A percentile compares a stretch with the other conserved stretches of the same genome.
phyloP scores from a whole-genome alignment of 805 yeast species.

The Ogataea pilisensis region DNA sequence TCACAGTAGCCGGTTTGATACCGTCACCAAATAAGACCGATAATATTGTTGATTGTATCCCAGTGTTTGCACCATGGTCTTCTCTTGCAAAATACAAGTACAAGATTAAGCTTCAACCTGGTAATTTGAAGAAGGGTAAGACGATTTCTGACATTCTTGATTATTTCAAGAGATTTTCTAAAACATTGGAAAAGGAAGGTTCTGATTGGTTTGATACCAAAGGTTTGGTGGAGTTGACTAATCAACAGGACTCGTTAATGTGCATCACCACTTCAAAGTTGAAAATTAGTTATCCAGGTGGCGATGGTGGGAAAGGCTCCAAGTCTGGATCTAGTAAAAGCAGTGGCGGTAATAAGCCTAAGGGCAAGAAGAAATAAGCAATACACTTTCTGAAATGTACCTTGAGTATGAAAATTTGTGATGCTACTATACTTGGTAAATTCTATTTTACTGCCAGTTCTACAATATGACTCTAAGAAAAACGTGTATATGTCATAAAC shows the following conservation, averaged over 20 bases:
- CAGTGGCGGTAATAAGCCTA: slow-evolving; percentile 7
- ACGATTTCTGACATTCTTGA: slow-evolving; percentile 66
- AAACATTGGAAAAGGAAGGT: slow-evolving; percentile 24
- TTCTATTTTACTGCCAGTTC: too few relatives aligned
- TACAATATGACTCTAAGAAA: too few relatives aligned
- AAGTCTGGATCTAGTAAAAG: background rate
- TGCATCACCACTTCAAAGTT: slow-evolving; percentile 68
- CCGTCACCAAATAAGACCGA: slow-evolving; percentile 47
- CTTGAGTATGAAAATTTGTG: too few relatives aligned
- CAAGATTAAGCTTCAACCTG: slow-evolving; percentile 80
- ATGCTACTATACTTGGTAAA: too few relatives aligned
- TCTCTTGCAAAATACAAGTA: slow-evolving; percentile 70
- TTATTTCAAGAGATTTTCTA: slow-evolving; percentile 42
- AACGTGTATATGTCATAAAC: too few relatives aligned
- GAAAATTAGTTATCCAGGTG: slow-evolving; percentile 57
- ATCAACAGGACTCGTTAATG: slow-evolving; percentile 64
- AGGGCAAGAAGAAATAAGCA: slow-evolving; percentile 21
- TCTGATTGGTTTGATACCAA: slow-evolving; percentile 72
- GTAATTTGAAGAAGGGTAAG: slow-evolving; percentile 82
- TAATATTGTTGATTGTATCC: slow-evolving; percentile 58
- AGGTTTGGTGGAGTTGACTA: slow-evolving; percentile 49
- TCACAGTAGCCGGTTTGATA: slow-evolving; percentile 30
- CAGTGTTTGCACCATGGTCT: slow-evolving; percentile 92
- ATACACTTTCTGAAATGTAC: background rate
- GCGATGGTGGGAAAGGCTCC: slow-evolving; percentile 21